Percentiles rank a stretch among this genome's conserved stretches.
phyloP scores from a whole-genome alignment of 805 yeast genomes.

The Zygosaccharomyces kombuchaensis region DNA sequence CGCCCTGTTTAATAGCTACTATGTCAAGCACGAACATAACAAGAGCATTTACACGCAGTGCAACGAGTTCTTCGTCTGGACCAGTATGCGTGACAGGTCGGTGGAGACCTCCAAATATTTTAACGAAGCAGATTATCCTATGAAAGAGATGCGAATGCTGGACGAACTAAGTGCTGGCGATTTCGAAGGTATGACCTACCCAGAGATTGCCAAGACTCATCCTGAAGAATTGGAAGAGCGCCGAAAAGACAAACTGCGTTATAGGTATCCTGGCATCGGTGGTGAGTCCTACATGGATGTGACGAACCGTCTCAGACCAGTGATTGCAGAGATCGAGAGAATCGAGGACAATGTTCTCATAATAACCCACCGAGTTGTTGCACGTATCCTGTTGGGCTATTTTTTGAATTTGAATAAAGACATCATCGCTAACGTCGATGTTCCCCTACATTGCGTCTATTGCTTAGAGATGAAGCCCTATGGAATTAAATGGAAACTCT shows the following conservation, averaged over 20 bases:
- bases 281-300: slow-evolving; percentile 96
- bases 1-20: slow-evolving; percentile 59
- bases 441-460: slow-evolving; percentile 88
- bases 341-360: slow-evolving; percentile 81
- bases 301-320: slow-evolving; percentile 80
- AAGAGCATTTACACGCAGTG: slow-evolving; percentile 22
- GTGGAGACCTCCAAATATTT: slow-evolving; percentile 74
- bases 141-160: slow-evolving; percentile 88
- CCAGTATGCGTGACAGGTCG: slow-evolving; percentile 77
- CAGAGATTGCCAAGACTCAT: slow-evolving; percentile 64
- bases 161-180: slow-evolving; percentile 92
- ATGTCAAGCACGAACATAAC: slow-evolving; percentile 27
- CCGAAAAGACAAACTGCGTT: slow-evolving; percentile 69
- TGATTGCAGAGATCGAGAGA: slow-evolving; percentile 88
- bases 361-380: slow-evolving; percentile 86
- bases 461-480: slow-evolving; percentile 90
- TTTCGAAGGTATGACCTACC: slow-evolving; percentile 89
- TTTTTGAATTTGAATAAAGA: slow-evolving; percentile 78
- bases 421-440: slow-evolving; percentile 83
- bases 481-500: slow-evolving; percentile 90
- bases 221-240: slow-evolving; percentile 81
- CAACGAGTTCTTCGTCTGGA: slow-evolving; percentile 86
- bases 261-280: slow-evolving; percentile 95
- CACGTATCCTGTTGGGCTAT: slow-evolving; percentile 81
- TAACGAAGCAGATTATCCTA: slow-evolving; percentile 65